Conservation (phyloP, 2,329 filamentous ascomycete species). For the Dryadomyces sulphureus region DNA sequence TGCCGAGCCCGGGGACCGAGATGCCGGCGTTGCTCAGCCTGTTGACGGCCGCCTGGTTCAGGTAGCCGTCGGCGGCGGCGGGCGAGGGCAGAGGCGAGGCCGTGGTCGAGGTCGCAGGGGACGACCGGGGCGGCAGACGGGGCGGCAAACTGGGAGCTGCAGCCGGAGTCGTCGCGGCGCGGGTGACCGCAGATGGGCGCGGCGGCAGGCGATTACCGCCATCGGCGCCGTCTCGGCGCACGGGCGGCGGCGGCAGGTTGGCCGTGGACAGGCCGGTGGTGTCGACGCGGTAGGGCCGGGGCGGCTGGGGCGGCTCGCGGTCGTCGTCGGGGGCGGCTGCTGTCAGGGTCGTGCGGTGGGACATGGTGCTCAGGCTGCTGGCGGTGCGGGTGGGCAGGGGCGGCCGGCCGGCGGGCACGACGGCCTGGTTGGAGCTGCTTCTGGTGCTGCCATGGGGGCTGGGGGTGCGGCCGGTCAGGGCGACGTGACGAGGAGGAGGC, state of each 20-base stretch:
- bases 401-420: too few species aligned
- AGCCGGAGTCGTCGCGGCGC: neutral
- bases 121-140: conserved; percentile 20
- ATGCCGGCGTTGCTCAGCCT: conserved; percentile 62
- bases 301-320: conserved; percentile 28
- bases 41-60: conserved; percentile 43
- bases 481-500: conserved; percentile 57
- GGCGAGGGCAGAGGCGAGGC: neutral
- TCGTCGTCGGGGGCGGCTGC: conserved; percentile 12
- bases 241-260: conserved; percentile 57
- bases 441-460: conserved; percentile 16
- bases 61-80: conserved; percentile 12
- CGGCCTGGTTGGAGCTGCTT: conserved; percentile 6
- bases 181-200: neutral
- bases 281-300: conserved; percentile 53
- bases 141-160: conserved; percentile 20
- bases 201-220: conserved; percentile 16
- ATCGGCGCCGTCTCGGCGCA: conserved; percentile 29
- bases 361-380: conserved; percentile 4
- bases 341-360: neutral
- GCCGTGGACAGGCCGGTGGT: conserved; percentile 57
- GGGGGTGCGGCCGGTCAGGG: conserved; percentile 7
- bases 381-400: conserved; percentile 9
- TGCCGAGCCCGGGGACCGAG: conserved; percentile 64
- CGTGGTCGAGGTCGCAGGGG: neutral